Evolutionary conservation across 352 stramenopile genomes (phyloP).

Genomic region (Peronospora belbahrii): DNA sequence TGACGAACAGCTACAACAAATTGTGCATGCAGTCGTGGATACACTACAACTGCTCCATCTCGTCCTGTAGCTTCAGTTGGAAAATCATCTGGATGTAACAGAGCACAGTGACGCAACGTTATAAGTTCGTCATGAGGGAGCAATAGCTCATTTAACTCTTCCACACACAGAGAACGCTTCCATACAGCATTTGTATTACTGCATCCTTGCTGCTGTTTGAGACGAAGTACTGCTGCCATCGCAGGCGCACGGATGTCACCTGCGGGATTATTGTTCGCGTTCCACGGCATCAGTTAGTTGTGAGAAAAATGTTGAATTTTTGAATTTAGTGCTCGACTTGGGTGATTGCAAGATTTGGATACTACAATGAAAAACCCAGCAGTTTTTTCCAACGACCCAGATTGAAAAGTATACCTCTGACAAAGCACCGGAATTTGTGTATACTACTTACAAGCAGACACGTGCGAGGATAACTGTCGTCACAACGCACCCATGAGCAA

Average conservation of each 20-base stretch:
- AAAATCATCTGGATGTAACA: constrained; percentile 63
- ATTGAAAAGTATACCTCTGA: too few species aligned
- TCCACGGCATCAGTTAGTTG: constrained; percentile 87
- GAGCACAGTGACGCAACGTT: constrained; percentile 38
- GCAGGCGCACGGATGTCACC: constrained; percentile 70
- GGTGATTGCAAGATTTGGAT: too few species aligned
- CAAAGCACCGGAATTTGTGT: too few species aligned
- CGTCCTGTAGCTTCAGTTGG: constrained; percentile 11
- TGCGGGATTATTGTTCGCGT: constrained; percentile 80
- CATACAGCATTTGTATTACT: constrained; percentile 19
- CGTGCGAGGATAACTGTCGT: too few species aligned
- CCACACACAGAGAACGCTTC: constrained; percentile 29
- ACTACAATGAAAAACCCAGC: too few species aligned
- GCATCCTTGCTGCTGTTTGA: constrained; percentile 22
- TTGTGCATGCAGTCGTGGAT: constrained; percentile 65
- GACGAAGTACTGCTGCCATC: constrained; percentile 45
- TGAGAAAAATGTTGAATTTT: too few species aligned
- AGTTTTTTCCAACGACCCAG: too few species aligned
- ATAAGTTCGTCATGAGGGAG: constrained; percentile 9
- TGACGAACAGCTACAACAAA: constrained; percentile 56
- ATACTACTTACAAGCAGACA: too few species aligned
- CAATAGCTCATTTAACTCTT: constrained; percentile 37
- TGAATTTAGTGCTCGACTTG: too few species aligned
- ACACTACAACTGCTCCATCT: constrained; percentile 32
- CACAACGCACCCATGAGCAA: too few species aligned